phyloP scores from a whole-genome alignment of 2,329 filamentous ascomycete species.

The Apiospora hydei region DNA sequence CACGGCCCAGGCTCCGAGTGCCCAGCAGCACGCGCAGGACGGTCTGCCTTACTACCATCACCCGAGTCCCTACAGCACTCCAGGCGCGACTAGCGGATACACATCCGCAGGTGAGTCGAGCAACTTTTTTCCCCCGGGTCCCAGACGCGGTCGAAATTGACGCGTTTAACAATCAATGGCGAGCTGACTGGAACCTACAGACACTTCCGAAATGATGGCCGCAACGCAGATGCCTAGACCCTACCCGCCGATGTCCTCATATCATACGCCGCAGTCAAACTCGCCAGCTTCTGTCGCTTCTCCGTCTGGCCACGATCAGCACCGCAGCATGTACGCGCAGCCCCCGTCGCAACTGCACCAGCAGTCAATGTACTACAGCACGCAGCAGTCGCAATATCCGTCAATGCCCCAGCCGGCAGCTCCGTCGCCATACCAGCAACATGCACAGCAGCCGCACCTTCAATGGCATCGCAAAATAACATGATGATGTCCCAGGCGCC shows the following conservation, averaged over 20 bases:
- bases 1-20: constrained; percentile 65
- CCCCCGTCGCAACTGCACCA: constrained; percentile 80
- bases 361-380: constrained; percentile 78
- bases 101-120: constrained; percentile 78
- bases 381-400: constrained; percentile 67
- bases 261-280: constrained; percentile 94
- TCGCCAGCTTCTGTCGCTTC: constrained; percentile 94
- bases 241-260: constrained; percentile 82
- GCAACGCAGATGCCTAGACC: constrained; percentile 73
- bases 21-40: constrained; percentile 72
- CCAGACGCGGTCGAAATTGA: constrained; percentile 5
- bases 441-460: constrained; percentile 60
- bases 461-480: constrained; percentile 69
- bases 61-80: constrained; percentile 82
- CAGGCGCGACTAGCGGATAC: constrained; percentile 83
- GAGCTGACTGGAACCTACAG: constrained; percentile 44
- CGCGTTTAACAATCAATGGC: constrained; percentile 26
- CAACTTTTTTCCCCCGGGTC: neutral
- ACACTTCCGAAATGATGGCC: constrained; percentile 73
- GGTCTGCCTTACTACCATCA: constrained; percentile 76
- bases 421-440: constrained; percentile 68
- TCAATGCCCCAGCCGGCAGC: constrained; percentile 70
- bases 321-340: constrained; percentile 85
- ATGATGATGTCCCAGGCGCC: constrained; percentile 72
- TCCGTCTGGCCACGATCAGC: constrained; percentile 86